Percentiles rank a stretch among this genome's conserved stretches.
phyloP scores from a whole-genome alignment of 305 asterid genomes.

The Rubia tinctorum region DNA sequence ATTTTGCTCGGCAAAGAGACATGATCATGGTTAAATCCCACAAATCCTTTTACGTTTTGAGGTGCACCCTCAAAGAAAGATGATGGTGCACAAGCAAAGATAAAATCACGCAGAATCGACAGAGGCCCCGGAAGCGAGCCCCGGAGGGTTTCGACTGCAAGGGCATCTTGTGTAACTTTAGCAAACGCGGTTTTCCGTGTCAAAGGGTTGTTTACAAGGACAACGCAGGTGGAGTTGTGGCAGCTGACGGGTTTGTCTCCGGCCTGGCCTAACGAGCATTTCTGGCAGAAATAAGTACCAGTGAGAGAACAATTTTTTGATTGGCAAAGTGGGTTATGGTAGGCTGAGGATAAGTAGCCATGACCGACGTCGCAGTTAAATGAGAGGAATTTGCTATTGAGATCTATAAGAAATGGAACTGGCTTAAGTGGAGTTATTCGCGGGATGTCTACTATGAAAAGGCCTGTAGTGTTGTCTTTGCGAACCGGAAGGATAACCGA shows the following conservation, averaged over 20 bases:
- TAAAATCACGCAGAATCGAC: conserved; percentile 23
- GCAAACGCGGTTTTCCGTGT: conserved; percentile 23
- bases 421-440: conserved; percentile 36
- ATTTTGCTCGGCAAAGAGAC: conserved; percentile 44
- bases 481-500: conserved; percentile 29
- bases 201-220: conserved; percentile 35
- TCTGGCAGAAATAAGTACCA: conserved; percentile 39
- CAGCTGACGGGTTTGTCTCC: conserved; percentile 35
- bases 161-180: conserved; percentile 41
- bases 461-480: conserved; percentile 37
- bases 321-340: conserved; percentile 44
- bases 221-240: conserved; percentile 55
- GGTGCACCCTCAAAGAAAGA: conserved; percentile 37
- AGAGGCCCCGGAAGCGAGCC: conserved; percentile 23
- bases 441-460: conserved; percentile 30
- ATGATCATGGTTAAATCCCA: conserved; percentile 33
- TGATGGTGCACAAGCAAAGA: conserved; percentile 46
- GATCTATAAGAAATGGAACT: conserved; percentile 36
- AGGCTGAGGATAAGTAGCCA: conserved; percentile 41
- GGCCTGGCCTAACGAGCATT: conserved; percentile 21
- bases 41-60: conserved; percentile 38
- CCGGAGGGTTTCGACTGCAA: conserved; percentile 26
- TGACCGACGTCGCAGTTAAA: conserved; percentile 27
- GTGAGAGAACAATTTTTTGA: conserved; percentile 40
- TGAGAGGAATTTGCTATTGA: conserved; percentile 41